Evolutionary conservation across 768 basidiomycete genomes (phyloP).

Genomic region (Tubosaeta brunneosetosa): DNA sequence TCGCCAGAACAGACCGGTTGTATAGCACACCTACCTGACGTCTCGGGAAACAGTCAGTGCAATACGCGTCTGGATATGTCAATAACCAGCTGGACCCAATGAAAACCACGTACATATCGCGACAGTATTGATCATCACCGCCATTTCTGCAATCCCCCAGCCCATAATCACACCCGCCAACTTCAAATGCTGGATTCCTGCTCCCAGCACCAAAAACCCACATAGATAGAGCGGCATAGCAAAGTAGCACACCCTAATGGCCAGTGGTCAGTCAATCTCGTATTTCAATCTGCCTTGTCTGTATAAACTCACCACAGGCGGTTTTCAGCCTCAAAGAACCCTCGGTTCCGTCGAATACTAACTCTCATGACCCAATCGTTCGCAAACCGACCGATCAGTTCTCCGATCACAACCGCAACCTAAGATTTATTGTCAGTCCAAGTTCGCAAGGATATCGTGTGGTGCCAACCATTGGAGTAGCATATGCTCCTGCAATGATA

Average conservation of each 20-base stretch:
- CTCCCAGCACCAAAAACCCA: constrained; percentile 41
- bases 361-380: constrained; percentile 48
- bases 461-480: constrained; percentile 39
- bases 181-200: constrained; percentile 31
- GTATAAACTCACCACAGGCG: constrained; percentile 34
- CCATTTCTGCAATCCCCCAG: constrained; percentile 39
- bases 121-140: constrained; percentile 38
- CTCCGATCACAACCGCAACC: constrained; percentile 49
- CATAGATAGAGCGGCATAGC: constrained; percentile 38
- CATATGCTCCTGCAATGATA: constrained; percentile 39
- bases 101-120: constrained; percentile 30
- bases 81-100: neutral
- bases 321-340: constrained; percentile 52
- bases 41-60: constrained; percentile 36
- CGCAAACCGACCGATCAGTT: constrained; percentile 45
- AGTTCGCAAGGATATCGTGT: neutral
- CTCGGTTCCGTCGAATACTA: constrained; percentile 41
- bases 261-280: neutral
- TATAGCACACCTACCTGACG: constrained; percentile 17
- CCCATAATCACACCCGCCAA: constrained; percentile 35
- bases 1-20: neutral
- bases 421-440: constrained; percentile 9
- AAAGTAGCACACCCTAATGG: constrained; percentile 33
- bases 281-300: no score
- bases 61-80: constrained; percentile 32